Conservation (phyloP, 805 yeast genomes). For the Ogataea degrootiae region DNA sequence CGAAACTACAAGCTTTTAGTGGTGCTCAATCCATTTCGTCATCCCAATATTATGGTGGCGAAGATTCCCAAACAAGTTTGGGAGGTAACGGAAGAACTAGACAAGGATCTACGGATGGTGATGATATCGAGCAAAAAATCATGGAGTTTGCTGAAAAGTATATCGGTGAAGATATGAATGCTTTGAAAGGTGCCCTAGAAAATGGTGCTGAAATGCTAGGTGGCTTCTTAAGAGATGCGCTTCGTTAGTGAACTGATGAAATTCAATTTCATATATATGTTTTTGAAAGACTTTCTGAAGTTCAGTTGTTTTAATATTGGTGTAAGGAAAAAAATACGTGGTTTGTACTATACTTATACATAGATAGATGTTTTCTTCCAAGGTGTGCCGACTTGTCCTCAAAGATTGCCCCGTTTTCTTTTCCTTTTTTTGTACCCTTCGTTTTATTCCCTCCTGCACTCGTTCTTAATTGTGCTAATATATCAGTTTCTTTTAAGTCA, state of each 20-base stretch:
- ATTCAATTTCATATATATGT: no score
- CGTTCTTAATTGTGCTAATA: no score
- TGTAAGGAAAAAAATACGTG: no score
- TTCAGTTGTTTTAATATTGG: no score
- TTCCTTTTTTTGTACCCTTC: no score
- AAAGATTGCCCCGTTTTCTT: no score
- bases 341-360: no score
- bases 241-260: slow-evolving; percentile 34
- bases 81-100: slow-evolving; percentile 26
- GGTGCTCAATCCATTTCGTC: slow-evolving; percentile 93
- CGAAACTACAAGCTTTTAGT: slow-evolving; percentile 74
- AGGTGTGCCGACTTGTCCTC: no score
- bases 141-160: slow-evolving; percentile 65
- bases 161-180: slow-evolving; percentile 80
- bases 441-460: no score
- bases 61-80: slow-evolving; percentile 19
- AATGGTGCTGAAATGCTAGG: slow-evolving; percentile 90
- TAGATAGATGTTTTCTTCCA: no score
- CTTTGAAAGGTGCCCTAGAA: slow-evolving; percentile 86
- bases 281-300: no score
- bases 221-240: slow-evolving; percentile 78
- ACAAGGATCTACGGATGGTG: slow-evolving; percentile 28
- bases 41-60: slow-evolving; percentile 84
- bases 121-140: slow-evolving; percentile 47
- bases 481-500: no score